Evolutionary conservation across 768 basidiomycete species (phyloP).

Genomic region (Termitomyces sp.): DNA sequence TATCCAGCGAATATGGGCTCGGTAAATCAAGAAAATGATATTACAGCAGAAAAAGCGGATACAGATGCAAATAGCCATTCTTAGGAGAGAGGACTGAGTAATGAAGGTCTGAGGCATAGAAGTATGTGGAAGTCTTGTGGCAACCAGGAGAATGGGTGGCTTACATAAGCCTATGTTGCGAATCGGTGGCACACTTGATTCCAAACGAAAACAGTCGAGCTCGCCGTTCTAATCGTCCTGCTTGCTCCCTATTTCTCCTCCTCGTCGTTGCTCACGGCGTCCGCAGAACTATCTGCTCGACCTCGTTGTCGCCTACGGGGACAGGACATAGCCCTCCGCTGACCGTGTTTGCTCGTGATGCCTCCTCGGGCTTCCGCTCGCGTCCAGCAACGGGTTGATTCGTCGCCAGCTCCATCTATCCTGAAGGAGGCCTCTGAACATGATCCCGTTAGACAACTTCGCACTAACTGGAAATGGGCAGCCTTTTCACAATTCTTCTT

Average conservation of each 20-base stretch:
- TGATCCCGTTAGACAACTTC: slow-evolving; percentile 48
- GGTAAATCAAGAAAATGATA: too few species aligned
- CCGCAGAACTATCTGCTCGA: background rate
- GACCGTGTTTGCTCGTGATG: slow-evolving; percentile 29
- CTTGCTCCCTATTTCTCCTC: slow-evolving; percentile 4
- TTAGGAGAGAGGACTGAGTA: background rate
- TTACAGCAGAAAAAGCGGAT: background rate
- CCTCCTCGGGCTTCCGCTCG: slow-evolving; percentile 51
- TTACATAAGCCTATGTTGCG: slow-evolving; percentile 10
- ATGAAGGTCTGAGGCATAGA: background rate
- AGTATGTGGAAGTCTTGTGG: background rate
- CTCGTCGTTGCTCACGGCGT: background rate
- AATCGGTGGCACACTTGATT: slow-evolving; percentile 14
- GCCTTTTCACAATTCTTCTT: slow-evolving; percentile 87
- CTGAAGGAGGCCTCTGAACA: slow-evolving; percentile 19
- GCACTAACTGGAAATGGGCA: slow-evolving; percentile 90
- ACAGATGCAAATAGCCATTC: background rate
- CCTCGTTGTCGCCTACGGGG: background rate
- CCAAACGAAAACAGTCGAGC: slow-evolving; percentile 12
- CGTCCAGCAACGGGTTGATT: slow-evolving; percentile 23
- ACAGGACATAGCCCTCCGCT: slow-evolving; percentile 7
- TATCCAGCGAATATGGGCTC: too few species aligned
- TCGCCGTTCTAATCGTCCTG: slow-evolving; percentile 10
- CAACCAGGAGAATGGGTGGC: background rate
- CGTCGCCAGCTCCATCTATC: slow-evolving; percentile 23